Base-by-base conservation (phyloP, 1,284 basidiomycete genomes). In the Sporisorium graminicola region DNA sequence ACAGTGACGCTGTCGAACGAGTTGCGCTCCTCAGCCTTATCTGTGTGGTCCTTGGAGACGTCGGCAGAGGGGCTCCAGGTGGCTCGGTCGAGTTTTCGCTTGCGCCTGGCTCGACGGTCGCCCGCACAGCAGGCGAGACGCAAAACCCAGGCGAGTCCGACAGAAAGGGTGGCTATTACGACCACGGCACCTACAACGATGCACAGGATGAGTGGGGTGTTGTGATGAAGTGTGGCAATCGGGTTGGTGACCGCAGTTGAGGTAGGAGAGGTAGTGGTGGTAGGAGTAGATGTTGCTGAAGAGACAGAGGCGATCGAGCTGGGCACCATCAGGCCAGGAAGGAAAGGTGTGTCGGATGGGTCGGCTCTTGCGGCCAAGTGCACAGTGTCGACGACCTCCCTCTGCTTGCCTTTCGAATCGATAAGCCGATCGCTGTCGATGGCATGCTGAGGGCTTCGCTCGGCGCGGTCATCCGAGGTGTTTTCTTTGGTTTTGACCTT, bases 141-240 rank as follows among this genome's bases (percentile, higher is more conserved):
- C 42, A 74, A 51, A 8, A 74, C 4, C 79, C 79, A 80, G 2
- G 77, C 77, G 7, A 77, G 58, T 7, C 66, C 66, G 20, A 76
- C 70, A 5, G 66, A 58, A 6, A 80, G 46, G 1, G 67, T 79
- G 1, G 73, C 66, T 16, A 64, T 52, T 8, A 72, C 55, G 1
- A 80, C 55, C 14, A 80, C 49, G n/a, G 69, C 65, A 26, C 77
- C 74, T 16, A 80, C 50, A 14, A 75, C 65, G n/a, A 80, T 67
- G 43, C 73, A 65, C 20, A 80, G 43, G 26, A 77, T 61, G 29
- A 79, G 56, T 6, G 74, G 79, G 2, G 47, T 53, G 52, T 77
- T 80, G 68, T 74, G 71, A 27, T 54, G 65, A 26, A 80, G 59
- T 12, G 44, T 47, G 12, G 65, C 43, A 20, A 60, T 46, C n/a